phyloP scores from a whole-genome alignment of 176 grass and related monocot species.

The Juncus inflexus region DNA sequence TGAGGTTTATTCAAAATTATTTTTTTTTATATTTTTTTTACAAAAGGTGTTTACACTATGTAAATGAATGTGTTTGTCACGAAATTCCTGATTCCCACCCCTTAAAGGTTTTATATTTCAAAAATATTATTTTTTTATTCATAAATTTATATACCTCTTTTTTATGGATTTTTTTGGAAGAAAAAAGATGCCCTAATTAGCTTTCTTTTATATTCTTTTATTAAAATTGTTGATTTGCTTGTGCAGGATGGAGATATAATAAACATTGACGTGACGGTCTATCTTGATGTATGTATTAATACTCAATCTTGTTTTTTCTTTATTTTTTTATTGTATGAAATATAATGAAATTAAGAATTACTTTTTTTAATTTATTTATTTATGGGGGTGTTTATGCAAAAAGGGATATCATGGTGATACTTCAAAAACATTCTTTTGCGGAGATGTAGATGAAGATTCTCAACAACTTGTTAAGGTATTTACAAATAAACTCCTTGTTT shows the following conservation, averaged over 20 bases:
- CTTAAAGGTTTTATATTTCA: constrained; percentile 46
- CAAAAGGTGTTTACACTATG: constrained; percentile 93
- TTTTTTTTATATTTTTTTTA: constrained; percentile 24
- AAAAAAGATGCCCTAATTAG: neutral
- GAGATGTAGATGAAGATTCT: constrained; percentile 78
- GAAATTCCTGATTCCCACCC: constrained; percentile 85
- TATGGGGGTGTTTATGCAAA: neutral
- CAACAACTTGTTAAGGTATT: constrained; percentile 87
- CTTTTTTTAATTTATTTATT: neutral
- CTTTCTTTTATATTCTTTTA: neutral
- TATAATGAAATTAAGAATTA: too few species aligned
- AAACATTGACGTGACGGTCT: constrained; percentile 96
- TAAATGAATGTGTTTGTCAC: constrained; percentile 97
- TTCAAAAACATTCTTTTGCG: constrained; percentile 92
- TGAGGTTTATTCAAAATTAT: too few species aligned
- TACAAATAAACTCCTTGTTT: neutral
- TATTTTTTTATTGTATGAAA: neutral
- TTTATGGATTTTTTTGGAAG: too few species aligned
- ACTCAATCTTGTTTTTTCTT: constrained; percentile 10
- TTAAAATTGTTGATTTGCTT: constrained; percentile 19
- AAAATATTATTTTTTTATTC: neutral
- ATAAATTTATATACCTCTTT: neutral
- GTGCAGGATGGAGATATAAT: constrained; percentile 96
- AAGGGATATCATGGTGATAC: constrained; percentile 96
- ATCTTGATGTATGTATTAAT: constrained; percentile 67